These are phyloP conservation scores for Talaromyces funiculosus DNA, from an alignment of 2,329 filamentous ascomycete species.

Conservation along the genomic window DNA sequence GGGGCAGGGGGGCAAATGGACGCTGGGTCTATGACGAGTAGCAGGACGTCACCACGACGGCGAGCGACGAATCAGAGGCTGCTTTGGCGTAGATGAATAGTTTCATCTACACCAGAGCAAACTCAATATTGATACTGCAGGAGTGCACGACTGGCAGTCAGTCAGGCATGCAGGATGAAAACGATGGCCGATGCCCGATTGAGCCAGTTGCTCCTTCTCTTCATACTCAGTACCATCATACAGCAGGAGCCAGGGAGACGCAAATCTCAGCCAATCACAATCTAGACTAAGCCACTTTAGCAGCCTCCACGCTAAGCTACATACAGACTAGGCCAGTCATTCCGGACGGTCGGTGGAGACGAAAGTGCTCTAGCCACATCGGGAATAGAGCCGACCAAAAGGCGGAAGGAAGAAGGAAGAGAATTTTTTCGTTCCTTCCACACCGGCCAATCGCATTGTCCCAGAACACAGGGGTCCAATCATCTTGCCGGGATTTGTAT, in stretches of 20 bases:
- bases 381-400: neutral
- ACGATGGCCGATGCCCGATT: neutral
- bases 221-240: neutral
- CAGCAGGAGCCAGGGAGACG: neutral
- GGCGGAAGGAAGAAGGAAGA: neutral
- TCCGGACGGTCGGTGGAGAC: neutral
- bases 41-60: neutral
- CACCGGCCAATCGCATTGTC: neutral
- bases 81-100: neutral
- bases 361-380: constrained; percentile 1
- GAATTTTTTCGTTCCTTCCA: neutral
- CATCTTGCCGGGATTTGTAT: neutral
- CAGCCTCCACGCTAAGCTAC: neutral
- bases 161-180: neutral
- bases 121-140: neutral
- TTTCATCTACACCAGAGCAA: neutral
- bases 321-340: neutral
- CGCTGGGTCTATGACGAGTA: constrained; percentile 10
- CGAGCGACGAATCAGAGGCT: neutral
- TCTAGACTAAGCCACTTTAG: too few species aligned
- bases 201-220: neutral
- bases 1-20: neutral
- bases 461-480: constrained; percentile 12
- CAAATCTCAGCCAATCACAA: neutral
- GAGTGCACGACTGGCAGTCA: too few species aligned